Conservation (phyloP, 441 rosid species). For the Aquilaria agallochum region DNA sequence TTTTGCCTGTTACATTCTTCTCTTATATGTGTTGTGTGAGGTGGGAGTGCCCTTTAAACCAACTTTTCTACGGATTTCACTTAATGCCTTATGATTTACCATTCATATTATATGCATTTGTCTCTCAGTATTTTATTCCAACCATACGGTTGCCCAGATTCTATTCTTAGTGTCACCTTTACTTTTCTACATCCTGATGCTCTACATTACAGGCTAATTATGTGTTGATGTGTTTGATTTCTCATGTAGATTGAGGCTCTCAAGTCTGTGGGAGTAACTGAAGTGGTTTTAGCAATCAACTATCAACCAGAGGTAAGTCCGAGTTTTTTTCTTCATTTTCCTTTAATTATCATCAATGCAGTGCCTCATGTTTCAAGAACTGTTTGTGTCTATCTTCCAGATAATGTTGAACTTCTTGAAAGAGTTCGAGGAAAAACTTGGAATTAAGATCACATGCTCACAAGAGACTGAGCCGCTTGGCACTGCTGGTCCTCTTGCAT, state of each 20-base stretch:
- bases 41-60: neutral
- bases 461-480: constrained; percentile 99
- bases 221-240: constrained; percentile 7
- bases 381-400: constrained; percentile 33
- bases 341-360: neutral
- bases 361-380: constrained; percentile 1
- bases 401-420: constrained; percentile 94
- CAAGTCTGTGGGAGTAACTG: constrained; percentile 86
- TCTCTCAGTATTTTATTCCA: neutral
- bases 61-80: neutral
- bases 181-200: too few species aligned
- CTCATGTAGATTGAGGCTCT: constrained; percentile 86
- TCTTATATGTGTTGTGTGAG: neutral
- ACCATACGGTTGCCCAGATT: neutral
- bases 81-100: neutral
- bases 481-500: constrained; percentile 97
- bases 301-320: constrained; percentile 86
- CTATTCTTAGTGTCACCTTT: too few species aligned
- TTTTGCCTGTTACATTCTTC: constrained; percentile 2
- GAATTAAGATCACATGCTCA: constrained; percentile 90
- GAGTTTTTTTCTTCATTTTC: neutral
- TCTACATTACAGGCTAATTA: constrained; percentile 2
- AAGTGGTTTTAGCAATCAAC: constrained; percentile 94
- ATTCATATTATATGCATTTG: neutral
- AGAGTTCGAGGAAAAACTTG: constrained; percentile 82